These are phyloP conservation scores for Fistulifera solaris DNA, from an alignment of 108 stramenopile genomes.

Conservation along the genomic window DNA sequence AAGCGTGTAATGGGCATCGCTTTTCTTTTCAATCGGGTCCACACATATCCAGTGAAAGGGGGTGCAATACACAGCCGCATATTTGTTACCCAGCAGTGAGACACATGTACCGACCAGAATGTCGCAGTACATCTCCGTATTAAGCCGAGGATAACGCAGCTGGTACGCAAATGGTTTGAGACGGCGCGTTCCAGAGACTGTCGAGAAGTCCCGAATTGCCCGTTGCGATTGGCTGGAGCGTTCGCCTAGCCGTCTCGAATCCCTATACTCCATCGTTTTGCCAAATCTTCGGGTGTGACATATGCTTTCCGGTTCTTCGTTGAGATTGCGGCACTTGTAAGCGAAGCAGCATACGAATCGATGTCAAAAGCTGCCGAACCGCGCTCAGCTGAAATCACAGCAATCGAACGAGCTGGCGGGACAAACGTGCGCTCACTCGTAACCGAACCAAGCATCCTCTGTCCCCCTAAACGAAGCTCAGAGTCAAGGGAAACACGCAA, in stretches of 20 bases:
- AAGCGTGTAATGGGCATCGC: constrained; percentile 22
- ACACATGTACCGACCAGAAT: constrained; percentile 4
- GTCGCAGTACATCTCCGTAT: constrained; percentile 15
- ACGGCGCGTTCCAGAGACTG: constrained; percentile 8
- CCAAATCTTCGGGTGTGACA: neutral
- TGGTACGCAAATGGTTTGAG: constrained; percentile 9
- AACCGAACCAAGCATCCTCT: no score
- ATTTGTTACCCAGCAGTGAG: constrained; percentile 13
- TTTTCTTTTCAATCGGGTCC: constrained; percentile 12
- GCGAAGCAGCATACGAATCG: neutral
- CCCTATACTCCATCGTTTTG: constrained; percentile 13
- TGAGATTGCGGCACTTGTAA: neutral
- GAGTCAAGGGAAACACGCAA: no score
- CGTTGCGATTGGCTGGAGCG: constrained; percentile 18
- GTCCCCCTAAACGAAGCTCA: no score
- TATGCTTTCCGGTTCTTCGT: neutral
- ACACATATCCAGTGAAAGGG: constrained; percentile 11
- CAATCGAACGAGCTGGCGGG: no score
- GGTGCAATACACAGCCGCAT: constrained; percentile 16
- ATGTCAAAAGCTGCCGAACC: no score
- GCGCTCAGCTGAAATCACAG: no score
- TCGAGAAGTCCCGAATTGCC: constrained; percentile 11
- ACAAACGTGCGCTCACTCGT: no score
- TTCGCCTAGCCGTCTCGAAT: constrained; percentile 16
- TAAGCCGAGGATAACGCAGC: constrained; percentile 16